Base-by-base conservation (phyloP, 345 rosid genomes). In the Turnera subulata region DNA sequence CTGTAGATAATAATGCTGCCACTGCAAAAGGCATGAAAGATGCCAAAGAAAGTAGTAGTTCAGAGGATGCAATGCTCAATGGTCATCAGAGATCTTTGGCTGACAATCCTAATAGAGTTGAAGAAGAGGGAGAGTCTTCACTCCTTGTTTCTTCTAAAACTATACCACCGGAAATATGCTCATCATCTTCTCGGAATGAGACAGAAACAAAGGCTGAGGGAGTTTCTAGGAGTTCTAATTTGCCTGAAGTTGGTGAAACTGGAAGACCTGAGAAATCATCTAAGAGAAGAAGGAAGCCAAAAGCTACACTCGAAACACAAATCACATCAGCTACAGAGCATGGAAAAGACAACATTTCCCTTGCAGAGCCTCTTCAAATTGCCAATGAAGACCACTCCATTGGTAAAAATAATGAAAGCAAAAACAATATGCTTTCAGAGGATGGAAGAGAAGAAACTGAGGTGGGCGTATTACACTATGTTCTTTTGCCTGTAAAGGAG, bases 271-370 rank as follows among this genome's bases (percentile, higher is more conserved):
- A 29, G 63, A 78, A 67, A 62, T 23, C 78, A 55, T 62, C 74
- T 6, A 81, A 78, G 78, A 68, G 66, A 61, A 80, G 53, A 46
- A 86, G 39, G 74, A 80, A 70, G 66, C 58, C 73, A 21, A 84
- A 67, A 33, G 14, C 55, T 53, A 29, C 35, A 72, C 49, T 55
- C 20, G 51, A 48, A 55, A 76, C 40, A 45, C 43, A 47, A 33
- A 56, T 29, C 6, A 33, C 58, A 40, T 56, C 71, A 49, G 73
- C 51, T 66, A 50, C 32, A 42, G 73, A 67, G 32, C 70, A 50
- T 64, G 54, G 23, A 43, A 45, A 33, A 37, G 48, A 33, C 29
- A 26, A 37, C 39, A 40, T 50, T 59, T 50, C 74, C 61, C 56
- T 60, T 6, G 45, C 22, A 32, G 68, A 61, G 57, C 62, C 56